Base-by-base conservation (phyloP, 140 eudicot species). In the Bidens hawaiensis region DNA sequence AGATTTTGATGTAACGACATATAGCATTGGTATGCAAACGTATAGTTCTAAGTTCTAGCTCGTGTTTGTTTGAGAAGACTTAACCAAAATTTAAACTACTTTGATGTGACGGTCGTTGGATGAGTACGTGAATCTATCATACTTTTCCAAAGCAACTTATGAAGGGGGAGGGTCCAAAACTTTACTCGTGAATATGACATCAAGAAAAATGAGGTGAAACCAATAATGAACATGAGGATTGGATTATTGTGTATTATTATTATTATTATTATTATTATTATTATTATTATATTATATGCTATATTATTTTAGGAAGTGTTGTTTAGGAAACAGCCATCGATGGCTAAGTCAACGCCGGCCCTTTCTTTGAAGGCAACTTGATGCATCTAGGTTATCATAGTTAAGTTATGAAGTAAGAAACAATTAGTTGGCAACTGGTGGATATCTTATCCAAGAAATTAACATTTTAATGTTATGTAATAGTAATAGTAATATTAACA, bases 271-370 rank as follows among this genome's bases (percentile, higher is more conserved):
- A n/a, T n/a, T n/a, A n/a, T n/a, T n/a, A n/a, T n/a, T n/a, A n/a
- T n/a, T n/a, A n/a, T n/a, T n/a, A n/a, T n/a, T n/a, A n/a, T n/a
- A n/a, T n/a, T n/a, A n/a, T n/a, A n/a, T n/a, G 13, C 9, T 57
- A 17, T 58, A 16, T 70, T 57, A 31, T 70, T 48, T 17, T 4
- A 19, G 6, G 12, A 4, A 9, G 7, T 69, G 74, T 57, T 56
- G 38, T 57, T 56, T 18, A 18, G 31, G 54, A 47, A 47, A 34
- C 62, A 48, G 67, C 22, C 75, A 59, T 15, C n/a, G n/a, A 17
- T 16, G 1, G 13, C 19, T 2, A 5, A 11, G 75, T 70, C 75
- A 60, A 70, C 68, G 75, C 68, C 47, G 52, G 75, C 53, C 52
- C 16, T 45, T 5, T 9, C 18, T 21, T 46, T 36, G 27, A 52